A percentile compares a stretch with the other conserved stretches of the same genome.
These are phyloP conservation scores for Pichia ethanolica DNA, from an alignment of 805 yeast genomes.

Conservation along the genomic window DNA sequence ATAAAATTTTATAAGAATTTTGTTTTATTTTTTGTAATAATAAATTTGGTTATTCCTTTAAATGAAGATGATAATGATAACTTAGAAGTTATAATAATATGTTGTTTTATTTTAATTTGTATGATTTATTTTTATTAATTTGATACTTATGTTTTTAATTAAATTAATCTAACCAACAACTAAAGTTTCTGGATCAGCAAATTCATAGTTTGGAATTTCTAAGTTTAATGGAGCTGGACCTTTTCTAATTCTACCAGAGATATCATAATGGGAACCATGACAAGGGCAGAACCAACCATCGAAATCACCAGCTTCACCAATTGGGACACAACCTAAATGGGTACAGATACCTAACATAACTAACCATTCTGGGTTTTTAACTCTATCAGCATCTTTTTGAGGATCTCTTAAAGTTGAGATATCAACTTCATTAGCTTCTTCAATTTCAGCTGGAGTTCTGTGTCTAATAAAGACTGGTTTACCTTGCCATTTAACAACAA, in stretches of 20 bases:
- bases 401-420: constrained; percentile 84
- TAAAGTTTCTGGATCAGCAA: constrained; percentile 68
- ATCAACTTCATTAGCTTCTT: constrained; percentile 85
- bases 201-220: constrained; percentile 90
- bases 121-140: no score
- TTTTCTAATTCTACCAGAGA: constrained; percentile 99
- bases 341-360: constrained; percentile 99
- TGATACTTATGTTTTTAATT: background rate
- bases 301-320: constrained; percentile 98
- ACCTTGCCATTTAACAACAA: constrained; percentile 99
- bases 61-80: no score
- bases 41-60: no score
- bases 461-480: constrained; percentile 99
- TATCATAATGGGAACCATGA: constrained; percentile 99
- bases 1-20: no score
- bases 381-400: constrained; percentile 88
- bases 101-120: background rate
- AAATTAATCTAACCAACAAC: constrained; percentile 65
- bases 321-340: constrained; percentile 99
- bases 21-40: no score
- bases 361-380: constrained; percentile 95
- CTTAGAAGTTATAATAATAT: background rate
- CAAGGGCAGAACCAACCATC: constrained; percentile 99
- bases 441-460: constrained; percentile 89
- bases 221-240: constrained; percentile 99